Conservation (phyloP, 805 yeast genomes). For the Teunomyces kruisii region DNA sequence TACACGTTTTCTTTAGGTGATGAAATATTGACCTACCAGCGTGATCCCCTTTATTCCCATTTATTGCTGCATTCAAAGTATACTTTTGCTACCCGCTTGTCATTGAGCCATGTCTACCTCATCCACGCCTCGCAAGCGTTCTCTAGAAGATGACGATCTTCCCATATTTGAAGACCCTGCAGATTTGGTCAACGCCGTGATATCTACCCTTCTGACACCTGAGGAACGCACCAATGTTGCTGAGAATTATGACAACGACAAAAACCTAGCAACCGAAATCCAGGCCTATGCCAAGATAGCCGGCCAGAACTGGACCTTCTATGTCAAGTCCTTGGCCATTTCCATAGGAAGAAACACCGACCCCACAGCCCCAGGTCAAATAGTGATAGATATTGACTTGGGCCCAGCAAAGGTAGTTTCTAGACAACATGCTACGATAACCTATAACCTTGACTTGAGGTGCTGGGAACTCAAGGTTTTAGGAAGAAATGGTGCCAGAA, state of each 20-base stretch:
- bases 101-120: constrained; percentile 20
- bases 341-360: constrained; percentile 86
- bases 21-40: neutral
- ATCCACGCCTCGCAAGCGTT: constrained; percentile 32
- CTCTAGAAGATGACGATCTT: constrained; percentile 18
- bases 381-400: constrained; percentile 72
- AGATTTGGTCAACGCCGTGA: constrained; percentile 72
- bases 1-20: neutral
- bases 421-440: constrained; percentile 82
- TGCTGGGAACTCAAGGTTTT: constrained; percentile 81
- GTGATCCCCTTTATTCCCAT: neutral
- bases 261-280: constrained; percentile 70
- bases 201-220: constrained; percentile 67
- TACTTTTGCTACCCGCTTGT: neutral
- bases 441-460: constrained; percentile 70
- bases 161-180: constrained; percentile 54
- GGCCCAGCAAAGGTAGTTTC: constrained; percentile 98
- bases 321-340: constrained; percentile 74
- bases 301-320: constrained; percentile 91
- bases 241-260: constrained; percentile 67
- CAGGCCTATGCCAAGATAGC: constrained; percentile 97
- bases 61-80: neutral
- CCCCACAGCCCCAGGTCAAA: constrained; percentile 12
- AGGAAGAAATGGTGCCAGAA: constrained; percentile 93
- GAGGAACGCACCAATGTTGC: constrained; percentile 76